Percentiles rank a stretch among this genome's conserved stretches.
phyloP scores from a whole-genome alignment of 2,329 filamentous ascomycete species.

The Aspergillus viridinutans region DNA sequence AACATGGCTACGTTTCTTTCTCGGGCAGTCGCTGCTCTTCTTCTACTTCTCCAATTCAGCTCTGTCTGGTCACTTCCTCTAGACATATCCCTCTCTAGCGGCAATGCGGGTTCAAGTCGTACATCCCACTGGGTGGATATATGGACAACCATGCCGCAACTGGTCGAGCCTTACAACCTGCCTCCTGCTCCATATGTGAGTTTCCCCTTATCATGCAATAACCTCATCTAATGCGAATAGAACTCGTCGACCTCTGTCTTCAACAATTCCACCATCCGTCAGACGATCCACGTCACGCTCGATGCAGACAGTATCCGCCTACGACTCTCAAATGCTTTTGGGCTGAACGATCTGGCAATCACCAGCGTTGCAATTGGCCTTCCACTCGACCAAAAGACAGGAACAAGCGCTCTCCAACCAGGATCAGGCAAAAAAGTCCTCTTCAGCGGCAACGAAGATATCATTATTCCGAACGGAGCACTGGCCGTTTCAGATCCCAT shows the following conservation, averaged over 20 bases:
- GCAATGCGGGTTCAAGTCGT: not conserved
- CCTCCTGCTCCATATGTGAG: slow-evolving; percentile 58
- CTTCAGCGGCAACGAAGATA: slow-evolving; percentile 52
- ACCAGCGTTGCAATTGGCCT: slow-evolving; percentile 57
- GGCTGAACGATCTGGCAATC: slow-evolving; percentile 56
- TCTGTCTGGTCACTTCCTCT: not conserved
- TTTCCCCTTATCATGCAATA: not conserved
- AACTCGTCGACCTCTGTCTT: slow-evolving; percentile 54
- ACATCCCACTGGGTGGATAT: slow-evolving; percentile 55
- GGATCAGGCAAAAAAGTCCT: slow-evolving; percentile 52
- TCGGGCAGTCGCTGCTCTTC: not conserved
- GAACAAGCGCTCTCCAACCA: slow-evolving; percentile 50
- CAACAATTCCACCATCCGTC: slow-evolving; percentile 60
- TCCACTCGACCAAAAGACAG: slow-evolving; percentile 41
- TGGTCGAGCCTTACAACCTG: slow-evolving; percentile 59
- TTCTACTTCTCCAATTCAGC: not conserved
- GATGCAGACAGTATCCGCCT: slow-evolving; percentile 56
- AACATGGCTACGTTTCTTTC: not conserved
- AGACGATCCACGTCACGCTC: slow-evolving; percentile 60
- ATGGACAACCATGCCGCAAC: slow-evolving; percentile 64
- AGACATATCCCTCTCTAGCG: not conserved
- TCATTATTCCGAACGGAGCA: slow-evolving; percentile 53
- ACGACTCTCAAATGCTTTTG: slow-evolving; percentile 63
- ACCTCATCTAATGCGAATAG: slow-evolving; percentile 30
- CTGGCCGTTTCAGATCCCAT: slow-evolving; percentile 60